These are phyloP conservation scores for Ogataea corticis DNA, from an alignment of 805 yeast species.

Conservation along the genomic window DNA sequence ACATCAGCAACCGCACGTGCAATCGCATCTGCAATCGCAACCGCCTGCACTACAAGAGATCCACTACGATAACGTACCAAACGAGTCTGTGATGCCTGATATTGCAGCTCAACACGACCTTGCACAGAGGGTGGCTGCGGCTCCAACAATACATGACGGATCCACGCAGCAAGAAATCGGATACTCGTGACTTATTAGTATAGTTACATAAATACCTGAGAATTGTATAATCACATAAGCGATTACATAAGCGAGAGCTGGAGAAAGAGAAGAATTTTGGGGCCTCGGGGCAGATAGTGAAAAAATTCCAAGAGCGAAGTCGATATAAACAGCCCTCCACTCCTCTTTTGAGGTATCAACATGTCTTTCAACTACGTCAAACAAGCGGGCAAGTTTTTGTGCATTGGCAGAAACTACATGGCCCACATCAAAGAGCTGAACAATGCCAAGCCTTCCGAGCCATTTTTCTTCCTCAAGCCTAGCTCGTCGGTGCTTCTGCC, in stretches of 20 bases:
- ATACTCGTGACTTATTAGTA: not conserved
- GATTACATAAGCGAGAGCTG: not conserved
- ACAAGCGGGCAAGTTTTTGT: slow-evolving; percentile 74
- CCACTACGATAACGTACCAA: not conserved
- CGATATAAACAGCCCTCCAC: too few species aligned
- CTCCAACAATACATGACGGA: not conserved
- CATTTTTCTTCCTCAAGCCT: slow-evolving; percentile 93
- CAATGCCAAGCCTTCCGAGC: slow-evolving; percentile 78
- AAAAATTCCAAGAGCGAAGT: not conserved
- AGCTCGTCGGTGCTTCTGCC: slow-evolving; percentile 71
- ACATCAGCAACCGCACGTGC: slow-evolving; percentile 25
- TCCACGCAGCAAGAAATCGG: not conserved
- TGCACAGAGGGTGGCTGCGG: not conserved
- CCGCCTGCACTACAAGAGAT: slow-evolving; percentile 2
- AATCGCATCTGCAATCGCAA: slow-evolving; percentile 30
- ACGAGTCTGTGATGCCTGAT: not conserved
- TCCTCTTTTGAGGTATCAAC: not conserved
- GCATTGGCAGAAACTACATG: slow-evolving; percentile 97
- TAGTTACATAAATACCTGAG: not conserved
- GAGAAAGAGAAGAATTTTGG: too few species aligned
- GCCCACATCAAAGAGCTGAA: slow-evolving; percentile 91
- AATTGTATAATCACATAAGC: slow-evolving; percentile 5
- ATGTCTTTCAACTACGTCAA: slow-evolving; percentile 57
- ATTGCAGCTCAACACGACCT: not conserved
- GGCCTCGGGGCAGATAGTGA: too few species aligned